Evolutionary conservation across 2,329 filamentous ascomycete species (phyloP), one percentile per base, ranked within the genome.

Genomic region (Fusarium buharicum): DNA sequence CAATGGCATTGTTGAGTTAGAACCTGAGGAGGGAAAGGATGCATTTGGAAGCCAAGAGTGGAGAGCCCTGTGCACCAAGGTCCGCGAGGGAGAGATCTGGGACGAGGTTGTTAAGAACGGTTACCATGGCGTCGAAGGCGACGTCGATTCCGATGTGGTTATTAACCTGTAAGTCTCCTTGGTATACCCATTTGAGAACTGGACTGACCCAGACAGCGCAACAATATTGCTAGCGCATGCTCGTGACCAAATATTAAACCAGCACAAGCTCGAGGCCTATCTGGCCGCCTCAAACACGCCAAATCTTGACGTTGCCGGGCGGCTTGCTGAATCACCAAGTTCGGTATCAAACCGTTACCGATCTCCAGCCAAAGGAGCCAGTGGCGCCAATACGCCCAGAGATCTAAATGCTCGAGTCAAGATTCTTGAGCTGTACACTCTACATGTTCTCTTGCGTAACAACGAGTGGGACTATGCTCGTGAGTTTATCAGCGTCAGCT

Each of bases 401-500:
- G 92, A 96, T 72, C 85, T 97, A 31, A 89, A 91, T 67, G 88
- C 92, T 5, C 86, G 93, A 40, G 88, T 97, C 63, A 96, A 96
- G 79, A 91, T 99, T 37, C 86, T 99, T 46, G 95, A 99, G 77
- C 83, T 99, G 9, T 99, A 97, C 75, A 96, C 93, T 1, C 84
- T 99, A 5, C 95, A 99, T 73, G 92, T 98, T 8, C 86, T 99
- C n/a, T 88, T 94, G 6, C 86, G 92, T 49, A 98, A 97, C 69
- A 88, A 92, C 52, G 93, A 98, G 77, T 99, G 95, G 95, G 92
- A 97, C 55, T 97, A 97, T 70, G 92, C 95, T 4, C 86, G 87
- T 57, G 91, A 96, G 68, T 98, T 98, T 75, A 96, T 98, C 71
- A 87, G 84, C 70, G 86, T 92, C 71, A 95, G 89, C 74, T 88